Percentiles rank a stretch among this genome's conserved stretches.
These are phyloP conservation scores for Neurospora discreta DNA, from an alignment of 495 filamentous ascomycete species.

Conservation along the genomic window DNA sequence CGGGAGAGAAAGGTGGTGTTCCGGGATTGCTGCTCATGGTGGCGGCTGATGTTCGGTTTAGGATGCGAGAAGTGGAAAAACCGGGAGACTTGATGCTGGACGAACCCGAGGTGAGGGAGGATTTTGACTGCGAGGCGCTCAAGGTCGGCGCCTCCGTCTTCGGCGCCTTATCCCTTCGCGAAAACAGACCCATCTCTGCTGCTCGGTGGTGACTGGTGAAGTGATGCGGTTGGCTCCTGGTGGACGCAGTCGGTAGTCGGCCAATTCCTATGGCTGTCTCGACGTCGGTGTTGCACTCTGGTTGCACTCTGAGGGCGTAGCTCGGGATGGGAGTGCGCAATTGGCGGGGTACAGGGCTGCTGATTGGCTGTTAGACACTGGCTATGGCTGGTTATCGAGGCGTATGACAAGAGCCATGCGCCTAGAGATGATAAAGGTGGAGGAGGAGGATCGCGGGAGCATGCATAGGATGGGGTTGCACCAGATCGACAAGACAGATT, in stretches of 20 bases:
- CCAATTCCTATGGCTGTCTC: not conserved
- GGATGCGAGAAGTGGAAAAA: constrained; percentile 16
- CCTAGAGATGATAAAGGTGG: not conserved
- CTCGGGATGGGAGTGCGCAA: constrained; percentile 4
- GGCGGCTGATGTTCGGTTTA: constrained; percentile 28
- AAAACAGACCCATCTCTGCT: constrained; percentile 40
- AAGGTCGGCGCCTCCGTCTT: constrained; percentile 22
- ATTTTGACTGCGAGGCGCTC: constrained; percentile 24
- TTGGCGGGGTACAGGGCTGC: not conserved
- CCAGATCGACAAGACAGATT: not conserved
- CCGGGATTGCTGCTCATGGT: constrained; percentile 27
- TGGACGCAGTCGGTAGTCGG: constrained; percentile 8
- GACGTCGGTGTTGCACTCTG: not conserved
- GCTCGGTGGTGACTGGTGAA: constrained; percentile 4
- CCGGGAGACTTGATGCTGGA: constrained; percentile 25
- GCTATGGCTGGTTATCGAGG: not conserved
- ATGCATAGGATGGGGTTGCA: not conserved
- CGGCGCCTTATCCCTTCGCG: constrained; percentile 35
- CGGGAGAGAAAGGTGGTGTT: constrained; percentile 32
- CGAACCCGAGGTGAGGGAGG: constrained; percentile 23
- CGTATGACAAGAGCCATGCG: not conserved
- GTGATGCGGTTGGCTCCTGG: not conserved
- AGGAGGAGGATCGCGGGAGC: not conserved
- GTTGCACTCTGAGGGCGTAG: constrained; percentile 9
- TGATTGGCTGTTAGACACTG: constrained; percentile 5